phyloP scores from a whole-genome alignment of 768 basidiomycete species.

The Inosperma sp. region DNA sequence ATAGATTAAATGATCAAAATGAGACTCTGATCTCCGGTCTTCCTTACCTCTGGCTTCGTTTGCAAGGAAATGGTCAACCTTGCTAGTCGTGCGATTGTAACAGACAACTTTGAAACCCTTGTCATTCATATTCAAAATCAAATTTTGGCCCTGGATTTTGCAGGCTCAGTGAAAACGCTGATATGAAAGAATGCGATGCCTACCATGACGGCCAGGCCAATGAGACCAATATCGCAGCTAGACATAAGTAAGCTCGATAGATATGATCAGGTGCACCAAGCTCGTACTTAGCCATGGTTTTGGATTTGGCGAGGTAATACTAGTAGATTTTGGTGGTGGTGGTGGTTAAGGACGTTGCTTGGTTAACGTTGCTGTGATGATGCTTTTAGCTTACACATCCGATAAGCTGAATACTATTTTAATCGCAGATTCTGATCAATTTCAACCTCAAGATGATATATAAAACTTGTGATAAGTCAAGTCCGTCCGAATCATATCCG shows the following conservation, averaged over 20 bases:
- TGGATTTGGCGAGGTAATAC: constrained; percentile 34
- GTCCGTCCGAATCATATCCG: no score
- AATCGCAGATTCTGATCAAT: background rate
- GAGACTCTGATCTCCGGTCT: constrained; percentile 12
- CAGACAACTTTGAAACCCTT: constrained; percentile 97
- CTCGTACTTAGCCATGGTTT: constrained; percentile 44
- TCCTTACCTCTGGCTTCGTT: constrained; percentile 94
- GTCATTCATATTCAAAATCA: constrained; percentile 99
- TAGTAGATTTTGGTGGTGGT: constrained; percentile 31
- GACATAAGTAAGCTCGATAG: constrained; percentile 17
- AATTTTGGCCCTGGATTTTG: constrained; percentile 87
- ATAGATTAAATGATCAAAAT: constrained; percentile 14
- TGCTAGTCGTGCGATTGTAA: constrained; percentile 95
- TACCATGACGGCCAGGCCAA: constrained; percentile 99
- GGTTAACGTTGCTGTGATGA: constrained; percentile 23
- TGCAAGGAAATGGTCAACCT: constrained; percentile 92
- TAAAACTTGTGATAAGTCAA: no score
- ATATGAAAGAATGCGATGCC: constrained; percentile 25
- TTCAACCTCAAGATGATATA: no score
- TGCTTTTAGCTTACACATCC: constrained; percentile 27
- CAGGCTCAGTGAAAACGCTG: constrained; percentile 13
- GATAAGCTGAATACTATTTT: constrained; percentile 13
- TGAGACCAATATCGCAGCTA: constrained; percentile 97
- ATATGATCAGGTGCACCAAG: constrained; percentile 2
- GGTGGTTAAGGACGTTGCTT: constrained; percentile 15